These are phyloP conservation scores for Phytophthora chlamydospora DNA, from an alignment of 352 stramenopile species.

Conservation along the genomic window DNA sequence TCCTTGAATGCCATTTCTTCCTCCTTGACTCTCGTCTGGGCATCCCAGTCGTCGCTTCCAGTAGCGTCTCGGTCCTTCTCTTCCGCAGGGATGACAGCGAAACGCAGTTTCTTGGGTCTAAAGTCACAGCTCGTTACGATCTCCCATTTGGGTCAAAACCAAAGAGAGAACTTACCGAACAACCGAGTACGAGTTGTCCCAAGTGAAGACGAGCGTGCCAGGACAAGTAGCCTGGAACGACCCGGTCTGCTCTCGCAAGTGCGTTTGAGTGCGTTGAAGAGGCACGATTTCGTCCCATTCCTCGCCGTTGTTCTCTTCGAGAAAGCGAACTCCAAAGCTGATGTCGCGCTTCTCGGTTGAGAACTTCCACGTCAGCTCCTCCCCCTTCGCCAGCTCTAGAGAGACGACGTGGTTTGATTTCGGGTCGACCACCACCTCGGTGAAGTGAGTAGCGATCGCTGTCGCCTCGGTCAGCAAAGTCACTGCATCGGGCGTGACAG, in stretches of 20 bases:
- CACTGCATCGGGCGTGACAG: constrained; percentile 39
- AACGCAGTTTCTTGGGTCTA: constrained; percentile 52
- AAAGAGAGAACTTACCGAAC: constrained; percentile 42
- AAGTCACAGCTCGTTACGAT: background rate
- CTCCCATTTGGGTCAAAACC: background rate
- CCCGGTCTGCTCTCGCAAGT: constrained; percentile 45
- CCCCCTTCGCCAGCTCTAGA: constrained; percentile 43
- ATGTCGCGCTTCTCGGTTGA: constrained; percentile 58
- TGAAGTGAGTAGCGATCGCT: constrained; percentile 22
- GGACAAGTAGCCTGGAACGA: constrained; percentile 36
- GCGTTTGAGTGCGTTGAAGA: constrained; percentile 37
- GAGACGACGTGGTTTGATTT: constrained; percentile 57
- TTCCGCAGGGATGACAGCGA: constrained; percentile 31
- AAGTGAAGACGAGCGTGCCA: constrained; percentile 61
- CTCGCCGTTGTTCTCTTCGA: constrained; percentile 41
- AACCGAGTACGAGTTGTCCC: constrained; percentile 68
- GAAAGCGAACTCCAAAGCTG: constrained; percentile 55
- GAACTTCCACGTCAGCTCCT: constrained; percentile 62
- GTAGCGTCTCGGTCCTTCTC: constrained; percentile 4
- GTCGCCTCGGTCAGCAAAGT: constrained; percentile 36
- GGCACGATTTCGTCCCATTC: constrained; percentile 45
- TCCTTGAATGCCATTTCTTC: constrained; percentile 58
- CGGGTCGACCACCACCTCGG: constrained; percentile 45
- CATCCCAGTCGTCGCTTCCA: constrained; percentile 36
- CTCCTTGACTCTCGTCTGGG: constrained; percentile 41